These are phyloP conservation scores for Kwoniella sp. DNA, from an alignment of 768 basidiomycete genomes.

Conservation along the genomic window DNA sequence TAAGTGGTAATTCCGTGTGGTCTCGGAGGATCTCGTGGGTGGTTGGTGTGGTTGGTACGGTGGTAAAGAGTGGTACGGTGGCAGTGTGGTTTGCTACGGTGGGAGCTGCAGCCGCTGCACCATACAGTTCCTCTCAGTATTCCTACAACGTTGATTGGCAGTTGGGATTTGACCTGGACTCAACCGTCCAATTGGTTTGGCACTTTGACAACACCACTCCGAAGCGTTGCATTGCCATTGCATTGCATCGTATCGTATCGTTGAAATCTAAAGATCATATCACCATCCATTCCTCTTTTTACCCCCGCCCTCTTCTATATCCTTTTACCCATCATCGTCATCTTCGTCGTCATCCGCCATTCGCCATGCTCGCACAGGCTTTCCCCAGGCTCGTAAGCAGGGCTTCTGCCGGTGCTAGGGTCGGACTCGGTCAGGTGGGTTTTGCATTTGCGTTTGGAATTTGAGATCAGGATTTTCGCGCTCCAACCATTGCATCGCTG, in stretches of 20 bases:
- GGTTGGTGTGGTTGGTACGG: background rate
- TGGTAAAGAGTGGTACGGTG: background rate
- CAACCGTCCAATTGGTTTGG: background rate
- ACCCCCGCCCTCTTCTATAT: constrained; percentile 2
- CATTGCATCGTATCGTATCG: background rate
- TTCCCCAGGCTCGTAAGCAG: constrained; percentile 36
- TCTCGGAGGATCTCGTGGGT: background rate
- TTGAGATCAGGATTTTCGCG: background rate
- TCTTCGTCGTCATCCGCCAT: background rate
- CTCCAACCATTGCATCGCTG: background rate
- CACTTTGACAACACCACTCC: constrained; percentile 1
- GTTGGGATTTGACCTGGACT: background rate
- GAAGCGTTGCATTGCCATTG: background rate
- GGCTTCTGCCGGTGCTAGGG: constrained; percentile 27
- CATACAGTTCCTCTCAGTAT: background rate
- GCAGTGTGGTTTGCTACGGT: too few relatives aligned
- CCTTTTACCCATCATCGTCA: constrained; percentile 2
- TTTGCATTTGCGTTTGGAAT: background rate
- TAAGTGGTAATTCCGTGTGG: background rate
- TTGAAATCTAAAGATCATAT: background rate
- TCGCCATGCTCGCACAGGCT: constrained; percentile 34
- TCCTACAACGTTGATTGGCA: constrained; percentile 15
- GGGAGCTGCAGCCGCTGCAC: too few relatives aligned
- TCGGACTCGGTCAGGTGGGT: constrained; percentile 30
- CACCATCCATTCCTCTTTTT: constrained; percentile 6